Evolutionary conservation across 2,329 filamentous ascomycete genomes (phyloP).

Genomic region (Neonectria sp.): DNA sequence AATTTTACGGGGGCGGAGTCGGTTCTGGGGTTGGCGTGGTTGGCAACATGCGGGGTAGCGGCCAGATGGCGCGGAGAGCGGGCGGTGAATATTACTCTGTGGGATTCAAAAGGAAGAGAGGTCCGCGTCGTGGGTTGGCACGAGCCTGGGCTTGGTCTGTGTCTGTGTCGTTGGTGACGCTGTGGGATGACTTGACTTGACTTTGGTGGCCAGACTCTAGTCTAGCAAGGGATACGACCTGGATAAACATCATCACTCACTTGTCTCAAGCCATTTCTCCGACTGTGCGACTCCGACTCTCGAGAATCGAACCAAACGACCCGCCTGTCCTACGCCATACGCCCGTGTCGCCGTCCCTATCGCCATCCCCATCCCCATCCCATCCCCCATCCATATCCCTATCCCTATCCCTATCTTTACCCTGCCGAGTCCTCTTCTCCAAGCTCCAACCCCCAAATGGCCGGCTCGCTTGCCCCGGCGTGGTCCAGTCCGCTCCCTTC

Average conservation of each 20-base stretch:
- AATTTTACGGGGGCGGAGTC: conserved; percentile 31
- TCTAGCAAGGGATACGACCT: no score
- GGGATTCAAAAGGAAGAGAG: conserved; percentile 27
- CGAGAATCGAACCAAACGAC: no score
- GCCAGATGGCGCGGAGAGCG: not conserved
- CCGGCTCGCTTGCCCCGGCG: conserved; percentile 25
- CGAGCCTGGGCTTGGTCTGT: not conserved
- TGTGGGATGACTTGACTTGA: not conserved
- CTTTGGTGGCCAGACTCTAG: no score
- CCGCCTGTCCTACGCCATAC: not conserved
- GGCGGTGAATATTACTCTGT: conserved; percentile 35
- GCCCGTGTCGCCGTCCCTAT: no score
- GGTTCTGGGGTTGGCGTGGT: conserved; percentile 30
- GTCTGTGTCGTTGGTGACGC: not conserved
- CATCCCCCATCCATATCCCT: not conserved
- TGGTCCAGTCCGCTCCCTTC: conserved; percentile 35
- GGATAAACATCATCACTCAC: no score
- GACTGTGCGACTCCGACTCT: no score
- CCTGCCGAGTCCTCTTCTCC: not conserved
- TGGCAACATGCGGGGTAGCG: conserved; percentile 31
- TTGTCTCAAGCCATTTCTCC: not conserved
- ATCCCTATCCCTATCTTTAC: not conserved
- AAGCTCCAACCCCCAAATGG: conserved; percentile 18
- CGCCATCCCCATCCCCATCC: no score
- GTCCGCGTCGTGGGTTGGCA: not conserved